Evolutionary conservation across 2,329 filamentous ascomycete species (phyloP).

Genomic region (Diaporthe sp.): DNA sequence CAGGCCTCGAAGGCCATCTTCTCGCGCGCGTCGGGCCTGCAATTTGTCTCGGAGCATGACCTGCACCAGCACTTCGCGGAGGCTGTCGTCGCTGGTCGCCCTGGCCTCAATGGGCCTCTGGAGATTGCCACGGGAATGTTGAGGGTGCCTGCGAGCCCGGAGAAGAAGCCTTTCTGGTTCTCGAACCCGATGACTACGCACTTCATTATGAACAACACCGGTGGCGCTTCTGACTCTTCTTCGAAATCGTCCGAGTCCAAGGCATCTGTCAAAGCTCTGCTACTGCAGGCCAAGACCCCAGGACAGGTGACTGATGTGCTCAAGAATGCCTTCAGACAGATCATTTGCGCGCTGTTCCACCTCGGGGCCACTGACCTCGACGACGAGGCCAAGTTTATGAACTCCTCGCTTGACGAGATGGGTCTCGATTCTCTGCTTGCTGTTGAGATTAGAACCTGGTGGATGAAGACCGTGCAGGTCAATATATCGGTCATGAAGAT

Average conservation of each 20-base stretch:
- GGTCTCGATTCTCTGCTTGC: not conserved
- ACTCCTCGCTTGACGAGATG: not conserved
- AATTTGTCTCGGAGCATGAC: slow-evolving; percentile 49
- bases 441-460: slow-evolving; percentile 1
- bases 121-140: not conserved
- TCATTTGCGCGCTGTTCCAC: not conserved
- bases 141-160: not conserved
- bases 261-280: slow-evolving; percentile 1
- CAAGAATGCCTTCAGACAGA: not conserved
- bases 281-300: not conserved
- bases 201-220: not conserved
- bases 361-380: not conserved
- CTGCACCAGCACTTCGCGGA: slow-evolving; percentile 58
- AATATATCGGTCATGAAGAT: not conserved
- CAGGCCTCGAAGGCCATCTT: not conserved
- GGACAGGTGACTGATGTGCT: not conserved
- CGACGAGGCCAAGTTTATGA: not conserved
- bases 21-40: not conserved
- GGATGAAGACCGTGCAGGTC: not conserved
- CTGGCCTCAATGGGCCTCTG: not conserved
- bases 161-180: slow-evolving; percentile 14
- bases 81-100: slow-evolving; percentile 46
- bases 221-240: not conserved
- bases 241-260: slow-evolving; percentile 1
- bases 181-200: slow-evolving; percentile 1